phyloP scores from a whole-genome alignment of 345 rosid genomes.

The Lenwebbia sp. region DNA sequence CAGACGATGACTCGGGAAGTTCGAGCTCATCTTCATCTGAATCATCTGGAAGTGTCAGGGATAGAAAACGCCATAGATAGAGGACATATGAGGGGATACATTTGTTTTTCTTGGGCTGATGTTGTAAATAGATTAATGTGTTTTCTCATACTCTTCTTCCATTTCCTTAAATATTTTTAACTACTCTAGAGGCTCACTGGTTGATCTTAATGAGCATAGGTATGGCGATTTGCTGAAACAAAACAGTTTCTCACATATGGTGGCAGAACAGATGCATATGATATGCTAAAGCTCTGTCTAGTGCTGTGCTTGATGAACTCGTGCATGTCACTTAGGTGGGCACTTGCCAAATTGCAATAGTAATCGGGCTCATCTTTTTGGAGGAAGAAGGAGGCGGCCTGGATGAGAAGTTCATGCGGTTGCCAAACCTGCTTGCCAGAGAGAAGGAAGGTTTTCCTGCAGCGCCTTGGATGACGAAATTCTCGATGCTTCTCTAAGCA shows the following conservation, averaged over 20 bases:
- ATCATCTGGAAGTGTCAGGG: neutral
- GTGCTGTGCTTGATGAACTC: neutral
- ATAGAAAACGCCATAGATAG: neutral
- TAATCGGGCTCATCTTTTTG: constrained; percentile 12
- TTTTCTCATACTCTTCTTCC: neutral
- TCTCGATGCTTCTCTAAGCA: constrained; percentile 13
- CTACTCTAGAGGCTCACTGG: neutral
- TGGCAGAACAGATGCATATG: neutral
- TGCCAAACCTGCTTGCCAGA: constrained; percentile 11
- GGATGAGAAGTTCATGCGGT: constrained; percentile 14
- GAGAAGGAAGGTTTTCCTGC: neutral
- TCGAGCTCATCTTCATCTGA: constrained; percentile 24
- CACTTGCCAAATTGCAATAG: neutral
- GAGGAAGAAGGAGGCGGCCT: constrained; percentile 7
- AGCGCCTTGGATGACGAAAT: neutral
- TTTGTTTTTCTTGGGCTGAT: neutral
- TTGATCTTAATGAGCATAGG: neutral
- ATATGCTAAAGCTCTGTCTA: neutral
- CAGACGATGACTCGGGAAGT: constrained; percentile 23
- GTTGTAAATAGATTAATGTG: neutral
- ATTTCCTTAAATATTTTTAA: neutral
- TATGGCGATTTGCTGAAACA: neutral
- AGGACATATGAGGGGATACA: neutral
- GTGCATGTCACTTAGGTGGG: neutral
- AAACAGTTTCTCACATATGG: neutral